phyloP scores from a whole-genome alignment of 208 protist species.

The Trypanosoma brucei region DNA sequence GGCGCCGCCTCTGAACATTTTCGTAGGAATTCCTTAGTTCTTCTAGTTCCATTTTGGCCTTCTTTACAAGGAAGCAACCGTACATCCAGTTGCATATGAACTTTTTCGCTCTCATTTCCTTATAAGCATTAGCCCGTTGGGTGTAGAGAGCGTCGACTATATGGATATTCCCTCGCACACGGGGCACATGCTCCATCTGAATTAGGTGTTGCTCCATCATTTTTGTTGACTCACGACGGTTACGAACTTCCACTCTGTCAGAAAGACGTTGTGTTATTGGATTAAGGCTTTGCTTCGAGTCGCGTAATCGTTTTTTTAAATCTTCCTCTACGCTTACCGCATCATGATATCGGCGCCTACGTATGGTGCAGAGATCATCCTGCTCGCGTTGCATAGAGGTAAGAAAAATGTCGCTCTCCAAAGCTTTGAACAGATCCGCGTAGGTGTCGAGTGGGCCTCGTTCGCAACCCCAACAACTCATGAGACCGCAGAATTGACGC shows the following conservation, averaged over 20 bases:
- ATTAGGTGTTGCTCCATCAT: conserved; percentile 10
- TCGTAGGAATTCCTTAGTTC: conserved; percentile 14
- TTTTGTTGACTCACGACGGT: conserved; percentile 8
- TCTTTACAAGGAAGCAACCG: conserved; percentile 20
- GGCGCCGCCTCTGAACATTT: conserved; percentile 28
- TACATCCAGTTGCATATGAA: conserved; percentile 29
- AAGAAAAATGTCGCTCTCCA: conserved; percentile 14
- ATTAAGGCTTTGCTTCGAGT: conserved; percentile 16
- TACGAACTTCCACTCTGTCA: conserved; percentile 20
- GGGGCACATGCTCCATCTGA: conserved; percentile 1
- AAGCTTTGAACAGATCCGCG: conserved; percentile 12
- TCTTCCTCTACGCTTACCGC: conserved; percentile 19
- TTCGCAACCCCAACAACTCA: background rate
- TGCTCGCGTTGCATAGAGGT: conserved; percentile 21
- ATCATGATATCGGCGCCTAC: conserved; percentile 12
- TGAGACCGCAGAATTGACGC: conserved; percentile 3
- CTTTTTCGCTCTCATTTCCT: conserved; percentile 24
- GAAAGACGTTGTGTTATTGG: conserved; percentile 19
- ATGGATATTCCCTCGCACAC: conserved; percentile 15
- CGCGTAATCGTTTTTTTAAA: conserved; percentile 12
- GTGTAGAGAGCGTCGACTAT: conserved; percentile 15
- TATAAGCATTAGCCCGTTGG: conserved; percentile 15
- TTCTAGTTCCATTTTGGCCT: conserved; percentile 32
- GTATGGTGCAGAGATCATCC: conserved; percentile 17
- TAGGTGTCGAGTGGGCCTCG: conserved; percentile 5